Evolutionary conservation across 345 rosid species (phyloP), one percentile per base, ranked within the genome.

Genomic region (Salix arbutifolia): DNA sequence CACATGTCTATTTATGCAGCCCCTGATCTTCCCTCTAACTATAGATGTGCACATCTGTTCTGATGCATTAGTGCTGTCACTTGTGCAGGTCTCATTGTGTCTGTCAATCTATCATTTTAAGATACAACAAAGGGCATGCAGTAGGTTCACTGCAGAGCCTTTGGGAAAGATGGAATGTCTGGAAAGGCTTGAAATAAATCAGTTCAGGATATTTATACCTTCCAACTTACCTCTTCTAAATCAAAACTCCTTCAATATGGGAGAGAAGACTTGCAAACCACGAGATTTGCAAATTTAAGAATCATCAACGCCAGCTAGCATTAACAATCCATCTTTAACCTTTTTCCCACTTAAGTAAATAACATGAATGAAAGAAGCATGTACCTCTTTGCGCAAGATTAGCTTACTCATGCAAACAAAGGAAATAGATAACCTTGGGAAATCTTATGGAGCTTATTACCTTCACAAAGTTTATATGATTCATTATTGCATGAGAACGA

Each of bases 401-500:
- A 65, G 38, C 68, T 65, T 30, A 65, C 62, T 58, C 53, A 68
- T 21, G 50, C 25, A 21, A 42, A 19, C 26, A 37, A 37, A 68
- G 23, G 26, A 42, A 35, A 18, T 7, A 68, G 42, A 37, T 23
- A 42, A 23, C 46, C 16, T n/a, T 19, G 44, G 23, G 16, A 44
- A 69, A 28, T 76, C 65, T 33, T 18, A 73, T 2, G 16, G 46
- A 35, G 14, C 37, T 44, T 58, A 23, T 58, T 78, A 93, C 98
- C 92, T 93, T 88, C 42, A 90, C 76, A 67, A 78, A 81, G 80
- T 70, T 86, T 21, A 96, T 74, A 77, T 77, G 89, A 83, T 86
- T 87, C 84, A 85, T 81, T 76, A 93, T 76, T 71, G 86, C 88
- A 69, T 91, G 94, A 62, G 99, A 88, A 78, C 89, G 94, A 64